phyloP scores from a whole-genome alignment of 306 rosid species.

The Acacia melanoxylon region DNA sequence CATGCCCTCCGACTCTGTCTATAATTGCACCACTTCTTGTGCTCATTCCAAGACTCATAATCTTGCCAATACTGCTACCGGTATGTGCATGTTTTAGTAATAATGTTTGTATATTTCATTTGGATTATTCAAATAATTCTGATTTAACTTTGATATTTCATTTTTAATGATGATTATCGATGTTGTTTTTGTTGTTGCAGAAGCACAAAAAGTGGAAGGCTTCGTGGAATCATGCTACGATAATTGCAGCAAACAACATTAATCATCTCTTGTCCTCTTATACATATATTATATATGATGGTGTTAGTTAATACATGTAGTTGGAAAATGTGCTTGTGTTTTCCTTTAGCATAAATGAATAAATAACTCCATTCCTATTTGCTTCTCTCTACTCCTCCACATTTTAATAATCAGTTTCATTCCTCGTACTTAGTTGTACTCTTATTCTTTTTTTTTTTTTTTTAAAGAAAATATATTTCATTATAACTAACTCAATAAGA shows the following conservation, averaged over 20 bases:
- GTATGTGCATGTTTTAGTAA: neutral
- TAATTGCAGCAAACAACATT: neutral
- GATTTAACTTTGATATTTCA: neutral
- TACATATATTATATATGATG: neutral
- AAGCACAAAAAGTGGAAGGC: neutral
- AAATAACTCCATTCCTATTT: neutral
- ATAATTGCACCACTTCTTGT: neutral
- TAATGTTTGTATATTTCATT: neutral
- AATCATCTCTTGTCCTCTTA: neutral
- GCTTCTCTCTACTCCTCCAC: neutral
- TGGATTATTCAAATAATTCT: neutral
- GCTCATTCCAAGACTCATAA: neutral
- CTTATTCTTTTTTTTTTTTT: too few relatives aligned
- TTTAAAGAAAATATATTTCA: too few relatives aligned
- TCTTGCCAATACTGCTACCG: neutral
- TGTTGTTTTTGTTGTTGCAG: neutral
- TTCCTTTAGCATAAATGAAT: neutral
- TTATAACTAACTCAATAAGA: too few relatives aligned
- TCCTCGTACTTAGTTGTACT: neutral
- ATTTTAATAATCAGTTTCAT: neutral
- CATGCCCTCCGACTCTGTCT: neutral
- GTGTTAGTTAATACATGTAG: neutral
- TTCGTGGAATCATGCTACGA: constrained; percentile 10
- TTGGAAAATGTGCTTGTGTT: neutral
- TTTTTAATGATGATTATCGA: neutral